phyloP scores from a whole-genome alignment of 768 basidiomycete species.

The Boletus speciosus region DNA sequence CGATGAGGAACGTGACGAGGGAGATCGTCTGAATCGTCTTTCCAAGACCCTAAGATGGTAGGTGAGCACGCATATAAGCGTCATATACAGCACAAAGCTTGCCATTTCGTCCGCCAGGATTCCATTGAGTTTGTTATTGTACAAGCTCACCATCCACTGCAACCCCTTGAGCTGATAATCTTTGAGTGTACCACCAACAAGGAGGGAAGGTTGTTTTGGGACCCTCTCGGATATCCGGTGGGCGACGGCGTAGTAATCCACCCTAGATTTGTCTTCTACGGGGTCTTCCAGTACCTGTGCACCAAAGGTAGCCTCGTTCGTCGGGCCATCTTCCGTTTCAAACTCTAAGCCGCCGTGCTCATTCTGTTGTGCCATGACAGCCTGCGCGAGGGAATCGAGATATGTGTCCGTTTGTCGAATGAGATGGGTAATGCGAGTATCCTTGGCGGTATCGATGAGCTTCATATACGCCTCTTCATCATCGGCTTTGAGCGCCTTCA shows the following conservation, averaged over 20 bases:
- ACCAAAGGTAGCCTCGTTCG: conserved; percentile 88
- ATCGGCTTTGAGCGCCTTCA: conserved; percentile 94
- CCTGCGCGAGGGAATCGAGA: conserved; percentile 92
- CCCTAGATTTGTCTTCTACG: conserved; percentile 62
- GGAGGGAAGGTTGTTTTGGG: conserved; percentile 63
- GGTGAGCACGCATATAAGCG: conserved; percentile 8
- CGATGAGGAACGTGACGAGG: conserved; percentile 91
- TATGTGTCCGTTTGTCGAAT: conserved; percentile 92
- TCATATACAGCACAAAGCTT: conserved; percentile 15
- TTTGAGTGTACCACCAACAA: conserved; percentile 87
- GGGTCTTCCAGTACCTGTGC: conserved; percentile 56
- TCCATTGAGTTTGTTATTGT: conserved; percentile 93
- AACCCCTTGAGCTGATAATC: conserved; percentile 94
- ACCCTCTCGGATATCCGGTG: conserved; percentile 90
- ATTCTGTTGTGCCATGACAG: conserved; percentile 88
- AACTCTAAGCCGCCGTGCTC: conserved; percentile 51
- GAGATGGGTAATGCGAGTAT: conserved; percentile 96
- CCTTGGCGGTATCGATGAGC: conserved; percentile 97
- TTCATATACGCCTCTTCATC: conserved; percentile 99
- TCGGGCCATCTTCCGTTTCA: conserved; percentile 67
- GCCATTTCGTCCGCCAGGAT: conserved; percentile 96
- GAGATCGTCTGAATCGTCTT: conserved; percentile 96
- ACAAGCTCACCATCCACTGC: conserved; percentile 98
- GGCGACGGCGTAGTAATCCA: conserved; percentile 96
- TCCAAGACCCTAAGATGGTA: conserved; percentile 70